phyloP scores from a whole-genome alignment of 2,329 filamentous ascomycete species.

The Alternaria gansuensis region DNA sequence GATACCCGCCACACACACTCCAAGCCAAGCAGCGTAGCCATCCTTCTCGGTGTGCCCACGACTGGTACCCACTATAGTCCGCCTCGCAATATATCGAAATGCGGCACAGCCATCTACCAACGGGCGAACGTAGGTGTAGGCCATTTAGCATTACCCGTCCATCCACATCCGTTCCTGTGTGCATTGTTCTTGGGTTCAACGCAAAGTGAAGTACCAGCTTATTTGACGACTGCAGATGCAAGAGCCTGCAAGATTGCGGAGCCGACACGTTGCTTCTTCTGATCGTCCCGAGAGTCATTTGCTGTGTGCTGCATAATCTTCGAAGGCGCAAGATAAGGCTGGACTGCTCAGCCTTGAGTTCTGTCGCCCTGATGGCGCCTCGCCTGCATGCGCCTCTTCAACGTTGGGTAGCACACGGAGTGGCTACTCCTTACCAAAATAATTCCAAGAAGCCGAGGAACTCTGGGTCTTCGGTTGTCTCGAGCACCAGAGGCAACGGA shows the following conservation, averaged over 20 bases:
- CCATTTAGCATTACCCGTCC: conserved; percentile 1
- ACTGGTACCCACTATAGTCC: conserved; percentile 12
- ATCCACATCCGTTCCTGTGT: neutral
- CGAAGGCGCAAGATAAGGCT: conserved; percentile 11
- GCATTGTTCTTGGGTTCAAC: conserved; percentile 8
- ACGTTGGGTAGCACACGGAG: conserved; percentile 7
- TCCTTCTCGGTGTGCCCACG: conserved; percentile 7
- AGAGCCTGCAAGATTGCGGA: conserved; percentile 11
- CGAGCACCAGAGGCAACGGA: conserved; percentile 5
- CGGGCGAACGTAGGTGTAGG: conserved; percentile 10
- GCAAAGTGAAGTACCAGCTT: conserved; percentile 6
- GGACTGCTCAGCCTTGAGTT: conserved; percentile 9
- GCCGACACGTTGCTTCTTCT: conserved; percentile 14
- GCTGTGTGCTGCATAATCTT: conserved; percentile 5
- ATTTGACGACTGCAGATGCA: conserved; percentile 4
- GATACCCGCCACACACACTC: neutral
- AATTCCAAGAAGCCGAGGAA: conserved; percentile 5
- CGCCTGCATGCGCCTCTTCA: conserved; percentile 3
- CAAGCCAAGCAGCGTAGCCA: neutral
- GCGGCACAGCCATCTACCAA: conserved; percentile 15
- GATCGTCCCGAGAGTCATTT: conserved; percentile 13
- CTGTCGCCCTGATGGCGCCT: conserved; percentile 8
- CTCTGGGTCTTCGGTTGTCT: conserved; percentile 12
- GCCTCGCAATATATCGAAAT: conserved; percentile 14
- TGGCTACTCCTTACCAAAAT: neutral